Conservation (phyloP, 768 basidiomycete genomes). For the Cystobasidiopsis lactophilus region DNA sequence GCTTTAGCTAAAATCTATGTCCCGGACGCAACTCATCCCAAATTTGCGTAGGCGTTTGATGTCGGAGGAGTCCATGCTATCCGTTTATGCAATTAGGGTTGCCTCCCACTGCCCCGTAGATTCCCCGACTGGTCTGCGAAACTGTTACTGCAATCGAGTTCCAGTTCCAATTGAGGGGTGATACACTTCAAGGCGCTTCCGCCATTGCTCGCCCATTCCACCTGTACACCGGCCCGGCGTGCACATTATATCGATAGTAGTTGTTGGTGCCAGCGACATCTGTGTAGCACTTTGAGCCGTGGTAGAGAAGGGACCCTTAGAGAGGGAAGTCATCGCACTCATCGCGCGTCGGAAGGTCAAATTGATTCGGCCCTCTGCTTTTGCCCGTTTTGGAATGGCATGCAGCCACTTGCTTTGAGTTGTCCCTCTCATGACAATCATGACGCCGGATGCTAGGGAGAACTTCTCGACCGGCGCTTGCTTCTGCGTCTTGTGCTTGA, state of each 20-base stretch:
- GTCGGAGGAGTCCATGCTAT: too few relatives aligned
- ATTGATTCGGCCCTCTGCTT: constrained; percentile 20
- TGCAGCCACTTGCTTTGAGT: constrained; percentile 25
- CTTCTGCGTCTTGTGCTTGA: constrained; percentile 22
- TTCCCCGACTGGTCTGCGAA: too few relatives aligned
- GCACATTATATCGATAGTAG: constrained; percentile 21
- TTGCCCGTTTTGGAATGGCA: constrained; percentile 23
- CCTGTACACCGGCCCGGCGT: constrained; percentile 17
- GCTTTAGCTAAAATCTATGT: too few relatives aligned
- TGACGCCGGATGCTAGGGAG: constrained; percentile 15
- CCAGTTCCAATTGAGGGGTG: too few relatives aligned
- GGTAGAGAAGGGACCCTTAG: neutral
- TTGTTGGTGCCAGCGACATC: too few relatives aligned
- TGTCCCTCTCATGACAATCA: constrained; percentile 23
- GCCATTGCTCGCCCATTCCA: constrained; percentile 19
- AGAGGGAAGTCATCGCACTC: constrained; percentile 19
- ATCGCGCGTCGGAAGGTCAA: constrained; percentile 25
- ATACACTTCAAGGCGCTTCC: too few relatives aligned
- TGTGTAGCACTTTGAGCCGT: neutral
- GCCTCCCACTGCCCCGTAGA: too few relatives aligned
- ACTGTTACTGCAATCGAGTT: too few relatives aligned
- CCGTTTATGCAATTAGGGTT: too few relatives aligned
- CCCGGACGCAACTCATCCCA: too few relatives aligned
- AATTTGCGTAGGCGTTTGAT: too few relatives aligned
- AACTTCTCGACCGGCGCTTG: constrained; percentile 20